A percentile compares a stretch with the other conserved stretches of the same genome.
phyloP scores from a whole-genome alignment of 768 basidiomycete species.

The Suillus luteus region DNA sequence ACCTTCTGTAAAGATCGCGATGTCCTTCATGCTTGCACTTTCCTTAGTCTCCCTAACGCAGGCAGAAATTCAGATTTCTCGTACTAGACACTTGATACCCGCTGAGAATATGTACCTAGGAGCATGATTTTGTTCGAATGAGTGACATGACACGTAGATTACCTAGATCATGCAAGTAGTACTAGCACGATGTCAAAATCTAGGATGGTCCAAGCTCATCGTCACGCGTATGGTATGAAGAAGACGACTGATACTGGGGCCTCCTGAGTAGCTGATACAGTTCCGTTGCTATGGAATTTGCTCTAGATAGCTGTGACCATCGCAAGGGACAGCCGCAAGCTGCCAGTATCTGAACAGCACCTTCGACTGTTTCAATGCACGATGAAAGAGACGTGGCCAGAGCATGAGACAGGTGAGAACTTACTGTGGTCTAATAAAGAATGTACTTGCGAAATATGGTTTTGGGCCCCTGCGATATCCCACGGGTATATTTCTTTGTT shows the following conservation, averaged over 20 bases:
- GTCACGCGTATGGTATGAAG: neutral
- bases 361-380: neutral
- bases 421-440: constrained; percentile 36
- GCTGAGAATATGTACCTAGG: neutral
- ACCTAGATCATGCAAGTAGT: constrained; percentile 50
- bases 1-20: constrained; percentile 70
- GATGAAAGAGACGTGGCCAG: constrained; percentile 41
- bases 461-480: constrained; percentile 32
- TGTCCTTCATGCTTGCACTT: constrained; percentile 62
- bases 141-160: constrained; percentile 34
- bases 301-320: constrained; percentile 24
- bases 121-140: constrained; percentile 42
- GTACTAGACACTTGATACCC: neutral
- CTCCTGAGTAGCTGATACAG: constrained; percentile 16
- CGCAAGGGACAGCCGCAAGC: constrained; percentile 41
- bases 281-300: constrained; percentile 54
- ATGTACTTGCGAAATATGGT: constrained; percentile 39
- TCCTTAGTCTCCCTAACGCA: constrained; percentile 67
- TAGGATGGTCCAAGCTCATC: constrained; percentile 62
- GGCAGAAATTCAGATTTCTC: neutral
- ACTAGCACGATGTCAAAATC: constrained; percentile 50
- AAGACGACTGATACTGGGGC: neutral
- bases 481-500: constrained; percentile 51
- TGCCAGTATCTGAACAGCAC: constrained; percentile 18
- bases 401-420: constrained; percentile 29